Base-by-base conservation (phyloP, 495 filamentous ascomycete genomes). In the Pseudevernia furfuracea region DNA sequence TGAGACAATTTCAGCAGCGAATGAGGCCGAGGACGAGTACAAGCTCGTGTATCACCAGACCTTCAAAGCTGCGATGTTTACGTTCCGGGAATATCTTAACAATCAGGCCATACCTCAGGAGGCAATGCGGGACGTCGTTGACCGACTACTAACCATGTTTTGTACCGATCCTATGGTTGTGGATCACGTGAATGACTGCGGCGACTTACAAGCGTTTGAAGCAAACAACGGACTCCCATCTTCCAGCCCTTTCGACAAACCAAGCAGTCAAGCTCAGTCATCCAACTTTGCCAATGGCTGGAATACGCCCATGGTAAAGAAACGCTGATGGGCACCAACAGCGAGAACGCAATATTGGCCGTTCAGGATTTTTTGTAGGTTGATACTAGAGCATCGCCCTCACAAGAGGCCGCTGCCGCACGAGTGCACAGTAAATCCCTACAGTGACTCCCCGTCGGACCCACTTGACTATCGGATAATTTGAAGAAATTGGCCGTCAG, bases 41-140 rank as follows among this genome's bases (percentile, higher is more conserved):
- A 88, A 87, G 70, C 68, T 80, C 12, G 80, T 87, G 72, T 88
- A 88, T 60, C 85, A 88, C 66, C 84, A 85, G 57, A 84, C 82
- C 0, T 87, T 81, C 66, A 86, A 85, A 64, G 81, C 83, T 25
- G 79, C 82, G 1, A 79, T 77, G 28, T 85, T 87, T 69, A 81
- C 84, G 8, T 77, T 87, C 34, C 76, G 84, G 52, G 78, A 73
- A 46, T 77, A 80, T 61, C 71, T 85, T 8, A 34, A 60, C n/a
- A 60, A 58, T 0, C 60, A 63, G 34, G 48, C 66, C 1, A 66
- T 81, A 19, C 63, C 71, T 41, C 64, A 70, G 37, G 71, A 73
- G 21, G 62, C 65, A 0, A 74, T 78, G 57, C 71, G 74, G 34
- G 76, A 80, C 56, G 68, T 71, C 1, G 79, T 78, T 0, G 79